Percentiles rank a stretch among this genome's conserved stretches.
Evolutionary conservation across 2,329 filamentous ascomycete genomes (phyloP).

Genomic region (Fusarium foetens): DNA sequence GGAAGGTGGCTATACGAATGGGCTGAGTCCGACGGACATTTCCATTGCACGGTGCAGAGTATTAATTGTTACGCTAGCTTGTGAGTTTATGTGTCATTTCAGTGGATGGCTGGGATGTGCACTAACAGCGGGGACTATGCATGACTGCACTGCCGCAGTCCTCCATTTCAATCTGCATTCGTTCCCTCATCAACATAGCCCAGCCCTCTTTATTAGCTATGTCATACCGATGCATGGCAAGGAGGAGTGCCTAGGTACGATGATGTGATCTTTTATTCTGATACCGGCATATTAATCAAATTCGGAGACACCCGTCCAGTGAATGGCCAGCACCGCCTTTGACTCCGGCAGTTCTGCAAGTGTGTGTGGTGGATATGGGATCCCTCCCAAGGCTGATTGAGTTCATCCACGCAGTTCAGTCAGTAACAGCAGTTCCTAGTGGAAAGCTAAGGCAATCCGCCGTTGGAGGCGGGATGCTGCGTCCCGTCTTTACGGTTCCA

Average conservation of each 20-base stretch:
- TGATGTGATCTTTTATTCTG: background rate
- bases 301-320: slow-evolving; percentile 2
- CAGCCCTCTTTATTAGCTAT: background rate
- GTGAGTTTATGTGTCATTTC: background rate
- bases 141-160: slow-evolving; percentile 25
- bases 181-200: slow-evolving; percentile 21
- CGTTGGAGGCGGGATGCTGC: slow-evolving; percentile 25
- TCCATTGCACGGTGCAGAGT: slow-evolving; percentile 10
- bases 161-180: slow-evolving; percentile 1
- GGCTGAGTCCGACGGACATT: slow-evolving; percentile 29
- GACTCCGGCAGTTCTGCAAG: slow-evolving; percentile 23
- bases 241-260: background rate
- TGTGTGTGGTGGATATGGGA: slow-evolving; percentile 16
- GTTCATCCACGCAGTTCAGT: slow-evolving; percentile 18
- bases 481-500: slow-evolving; percentile 29
- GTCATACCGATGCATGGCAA: slow-evolving; percentile 13
- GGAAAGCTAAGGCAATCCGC: slow-evolving; percentile 7
- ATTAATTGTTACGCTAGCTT: slow-evolving; percentile 16
- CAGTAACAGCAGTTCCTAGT: slow-evolving; percentile 8
- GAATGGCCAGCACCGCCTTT: background rate
- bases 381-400: slow-evolving; percentile 37
- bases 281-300: background rate
- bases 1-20: slow-evolving; percentile 31
- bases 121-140: slow-evolving; percentile 24
- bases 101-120: background rate